Percentiles rank a stretch among this genome's conserved stretches.
These are phyloP conservation scores for Plasmodium vivax DNA, from an alignment of 169 alveolate species.

Conservation along the genomic window DNA sequence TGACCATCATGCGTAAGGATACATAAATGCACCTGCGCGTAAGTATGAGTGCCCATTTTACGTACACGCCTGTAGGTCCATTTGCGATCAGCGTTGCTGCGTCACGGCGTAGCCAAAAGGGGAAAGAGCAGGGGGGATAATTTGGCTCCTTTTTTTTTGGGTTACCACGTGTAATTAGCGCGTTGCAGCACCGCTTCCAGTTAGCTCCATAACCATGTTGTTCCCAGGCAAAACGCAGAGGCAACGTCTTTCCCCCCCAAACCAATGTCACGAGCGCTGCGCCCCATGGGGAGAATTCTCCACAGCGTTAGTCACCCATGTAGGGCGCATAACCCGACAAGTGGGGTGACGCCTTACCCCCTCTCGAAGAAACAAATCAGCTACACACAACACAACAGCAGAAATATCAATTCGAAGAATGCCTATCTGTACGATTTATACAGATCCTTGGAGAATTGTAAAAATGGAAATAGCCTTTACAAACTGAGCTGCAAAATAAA, in stretches of 20 bases:
- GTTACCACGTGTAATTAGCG: not conserved
- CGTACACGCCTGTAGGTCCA: not conserved
- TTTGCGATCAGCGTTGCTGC: not conserved
- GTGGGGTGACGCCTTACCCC: not conserved
- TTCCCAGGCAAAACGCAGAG: not conserved
- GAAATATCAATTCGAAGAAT: not conserved
- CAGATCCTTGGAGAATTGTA: conserved; percentile 56
- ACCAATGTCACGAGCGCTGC: not conserved
- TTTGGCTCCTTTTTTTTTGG: not conserved
- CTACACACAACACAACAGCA: conserved; percentile 34
- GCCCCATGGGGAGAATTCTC: not conserved
- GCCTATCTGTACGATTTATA: conserved; percentile 35
- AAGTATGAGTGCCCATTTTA: not conserved
- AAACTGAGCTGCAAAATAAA: conserved; percentile 77
- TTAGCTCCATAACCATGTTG: not conserved
- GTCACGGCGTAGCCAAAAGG: not conserved
- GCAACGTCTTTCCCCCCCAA: not conserved
- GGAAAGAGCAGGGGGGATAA: not conserved
- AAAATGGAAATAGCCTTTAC: conserved; percentile 43
- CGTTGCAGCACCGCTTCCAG: not conserved
- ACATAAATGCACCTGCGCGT: not conserved
- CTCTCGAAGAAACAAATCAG: conserved; percentile 15
- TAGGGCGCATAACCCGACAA: not conserved
- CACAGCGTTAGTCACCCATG: not conserved
- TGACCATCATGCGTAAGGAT: not conserved